Conservation (phyloP, 2,329 filamentous ascomycete species). For the Beauveria sp. region DNA sequence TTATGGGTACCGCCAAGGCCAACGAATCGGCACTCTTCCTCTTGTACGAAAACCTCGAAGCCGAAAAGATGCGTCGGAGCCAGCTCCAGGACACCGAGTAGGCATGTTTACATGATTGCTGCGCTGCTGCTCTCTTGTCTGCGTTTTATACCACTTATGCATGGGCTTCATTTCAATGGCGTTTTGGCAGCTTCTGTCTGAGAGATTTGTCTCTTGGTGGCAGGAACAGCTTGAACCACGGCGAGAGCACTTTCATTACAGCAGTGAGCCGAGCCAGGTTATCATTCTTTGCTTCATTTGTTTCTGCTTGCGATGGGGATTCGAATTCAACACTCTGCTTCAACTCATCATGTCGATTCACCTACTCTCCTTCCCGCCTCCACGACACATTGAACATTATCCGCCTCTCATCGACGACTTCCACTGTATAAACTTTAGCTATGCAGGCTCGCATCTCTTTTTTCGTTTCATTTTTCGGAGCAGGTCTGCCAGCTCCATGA, state of each 20-base stretch:
- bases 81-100: slow-evolving; percentile 57
- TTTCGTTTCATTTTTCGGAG: slow-evolving; percentile 9
- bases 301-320: background rate
- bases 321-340: background rate
- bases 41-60: slow-evolving; percentile 96
- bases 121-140: slow-evolving; percentile 8
- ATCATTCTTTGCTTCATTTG: slow-evolving; percentile 9
- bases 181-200: slow-evolving; percentile 43
- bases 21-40: slow-evolving; percentile 96
- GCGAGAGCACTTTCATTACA: slow-evolving; percentile 27
- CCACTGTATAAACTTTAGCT: slow-evolving; percentile 11
- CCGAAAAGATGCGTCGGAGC: slow-evolving; percentile 97
- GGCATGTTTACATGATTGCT: slow-evolving; percentile 15
- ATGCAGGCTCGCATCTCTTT: slow-evolving; percentile 5
- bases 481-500: slow-evolving; percentile 6
- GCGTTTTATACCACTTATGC: slow-evolving; percentile 22
- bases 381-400: slow-evolving; percentile 18
- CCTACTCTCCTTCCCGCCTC: slow-evolving; percentile 16
- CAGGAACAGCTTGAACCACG: slow-evolving; percentile 29
- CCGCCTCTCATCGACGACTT: slow-evolving; percentile 5
- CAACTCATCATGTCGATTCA: background rate
- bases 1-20: slow-evolving; percentile 87
- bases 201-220: slow-evolving; percentile 34
- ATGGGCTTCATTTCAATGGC: slow-evolving; percentile 35
- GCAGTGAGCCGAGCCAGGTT: slow-evolving; percentile 3